A percentile compares a stretch with the other conserved stretches of the same genome.
Conservation (phyloP, 2,329 filamentous ascomycete genomes). For the Leptodontidium sp. region DNA sequence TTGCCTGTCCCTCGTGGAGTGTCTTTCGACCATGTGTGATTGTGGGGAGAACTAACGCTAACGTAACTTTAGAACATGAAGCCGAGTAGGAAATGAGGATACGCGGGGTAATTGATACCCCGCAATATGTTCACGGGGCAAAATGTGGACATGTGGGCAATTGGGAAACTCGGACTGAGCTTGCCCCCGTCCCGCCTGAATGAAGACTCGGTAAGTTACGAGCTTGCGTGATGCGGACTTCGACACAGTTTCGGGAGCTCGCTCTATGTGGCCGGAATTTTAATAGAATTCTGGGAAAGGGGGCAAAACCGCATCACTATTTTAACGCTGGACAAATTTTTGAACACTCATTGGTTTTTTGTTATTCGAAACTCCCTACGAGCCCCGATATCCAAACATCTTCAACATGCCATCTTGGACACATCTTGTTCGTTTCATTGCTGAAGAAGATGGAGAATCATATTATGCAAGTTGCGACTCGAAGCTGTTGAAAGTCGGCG, state of each 20-base stretch:
- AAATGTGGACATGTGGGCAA: slow-evolving; percentile 1
- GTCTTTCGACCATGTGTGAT: no score
- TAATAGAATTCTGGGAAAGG: no score
- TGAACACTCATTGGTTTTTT: no score
- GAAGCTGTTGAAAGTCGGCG: not conserved
- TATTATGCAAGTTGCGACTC: not conserved
- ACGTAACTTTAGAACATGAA: no score
- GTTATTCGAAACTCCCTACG: no score
- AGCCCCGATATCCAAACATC: no score
- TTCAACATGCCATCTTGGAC: not conserved
- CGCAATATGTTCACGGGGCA: not conserved
- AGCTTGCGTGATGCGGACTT: no score
- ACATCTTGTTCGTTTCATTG: not conserved
- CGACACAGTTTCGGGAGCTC: no score
- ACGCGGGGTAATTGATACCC: not conserved
- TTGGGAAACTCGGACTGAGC: not conserved
- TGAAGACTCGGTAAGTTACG: no score
- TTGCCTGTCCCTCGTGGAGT: no score
- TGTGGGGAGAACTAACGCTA: no score
- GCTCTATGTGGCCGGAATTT: no score
- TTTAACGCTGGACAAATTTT: not conserved
- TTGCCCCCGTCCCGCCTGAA: not conserved
- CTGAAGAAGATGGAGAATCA: not conserved
- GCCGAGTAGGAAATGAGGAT: not conserved
- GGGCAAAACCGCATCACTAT: not conserved